phyloP scores from a whole-genome alignment of 2,329 filamentous ascomycete genomes.

The Pseudovirgaria hyperparasitica region DNA sequence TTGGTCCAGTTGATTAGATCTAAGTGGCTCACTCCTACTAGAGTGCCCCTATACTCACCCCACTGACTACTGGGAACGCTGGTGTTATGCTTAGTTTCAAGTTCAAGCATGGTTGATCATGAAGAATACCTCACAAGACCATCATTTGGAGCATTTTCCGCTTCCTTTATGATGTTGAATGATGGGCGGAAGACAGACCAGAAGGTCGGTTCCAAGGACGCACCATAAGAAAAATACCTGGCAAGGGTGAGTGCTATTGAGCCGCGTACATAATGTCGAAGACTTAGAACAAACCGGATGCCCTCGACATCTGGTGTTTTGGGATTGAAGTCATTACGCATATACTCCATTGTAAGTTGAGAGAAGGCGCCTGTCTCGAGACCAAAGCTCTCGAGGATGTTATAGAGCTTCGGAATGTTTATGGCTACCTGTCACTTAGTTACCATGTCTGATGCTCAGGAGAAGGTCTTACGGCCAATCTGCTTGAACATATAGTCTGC shows the following conservation, averaged over 20 bases:
- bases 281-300: constrained; percentile 27
- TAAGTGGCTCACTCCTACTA: constrained; percentile 50
- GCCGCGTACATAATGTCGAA: constrained; percentile 15
- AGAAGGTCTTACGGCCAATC: constrained; percentile 42
- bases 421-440: constrained; percentile 8
- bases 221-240: constrained; percentile 51
- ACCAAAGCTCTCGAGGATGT: constrained; percentile 39
- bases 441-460: constrained; percentile 16
- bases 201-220: constrained; percentile 40
- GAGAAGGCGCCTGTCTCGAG: constrained; percentile 47
- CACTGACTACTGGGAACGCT: constrained; percentile 46
- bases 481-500: constrained; percentile 48
- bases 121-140: constrained; percentile 41
- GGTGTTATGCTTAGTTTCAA: neutral
- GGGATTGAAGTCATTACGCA: constrained; percentile 46
- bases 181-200: constrained; percentile 46
- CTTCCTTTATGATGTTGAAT: constrained; percentile 39
- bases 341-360: constrained; percentile 48
- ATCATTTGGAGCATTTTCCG: constrained; percentile 48
- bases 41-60: constrained; percentile 51
- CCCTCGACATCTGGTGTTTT: constrained; percentile 41
- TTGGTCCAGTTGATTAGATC: constrained; percentile 58
- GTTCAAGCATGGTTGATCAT: neutral
- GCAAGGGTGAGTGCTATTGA: constrained; percentile 1
- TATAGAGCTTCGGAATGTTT: constrained; percentile 43